Evolutionary conservation across 768 basidiomycete genomes (phyloP).

Genomic region (Saitozyma sp.): DNA sequence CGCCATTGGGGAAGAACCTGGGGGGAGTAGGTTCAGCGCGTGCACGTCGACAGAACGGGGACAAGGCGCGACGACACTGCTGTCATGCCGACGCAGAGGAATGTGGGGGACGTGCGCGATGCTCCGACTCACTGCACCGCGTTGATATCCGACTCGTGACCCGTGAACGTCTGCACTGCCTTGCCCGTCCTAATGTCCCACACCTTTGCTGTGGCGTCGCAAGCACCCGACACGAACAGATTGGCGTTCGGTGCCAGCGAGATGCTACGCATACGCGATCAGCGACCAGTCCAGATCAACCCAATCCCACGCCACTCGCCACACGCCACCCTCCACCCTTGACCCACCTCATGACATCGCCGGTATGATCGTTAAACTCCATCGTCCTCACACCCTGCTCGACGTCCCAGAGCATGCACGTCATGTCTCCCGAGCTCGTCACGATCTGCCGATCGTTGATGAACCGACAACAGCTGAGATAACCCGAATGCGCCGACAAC

Average conservation of each 20-base stretch:
- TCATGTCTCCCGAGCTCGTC: conserved; percentile 98
- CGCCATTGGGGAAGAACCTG: conserved; percentile 99
- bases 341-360: conserved; percentile 96
- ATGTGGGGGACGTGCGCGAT: too few species aligned
- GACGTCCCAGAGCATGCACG: conserved; percentile 99
- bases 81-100: too few species aligned
- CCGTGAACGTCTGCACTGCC: conserved; percentile 96
- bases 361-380: conserved; percentile 98
- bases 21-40: background rate
- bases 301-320: background rate
- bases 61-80: too few species aligned
- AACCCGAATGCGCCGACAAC: conserved; percentile 94
- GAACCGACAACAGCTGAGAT: conserved; percentile 97
- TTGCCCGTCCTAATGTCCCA: conserved; percentile 99
- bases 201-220: conserved; percentile 95
- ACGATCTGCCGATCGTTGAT: conserved; percentile 99
- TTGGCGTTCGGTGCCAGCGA: conserved; percentile 92
- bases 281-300: background rate
- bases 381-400: conserved; percentile 96
- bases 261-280: conserved; percentile 63
- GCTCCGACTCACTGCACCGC: conserved; percentile 84
- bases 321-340: background rate
- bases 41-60: too few species aligned
- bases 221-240: conserved; percentile 97
- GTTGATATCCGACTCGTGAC: conserved; percentile 98